Evolutionary conservation across 306 rosid species (phyloP).

Genomic region (Heteromeles arbutifolia): DNA sequence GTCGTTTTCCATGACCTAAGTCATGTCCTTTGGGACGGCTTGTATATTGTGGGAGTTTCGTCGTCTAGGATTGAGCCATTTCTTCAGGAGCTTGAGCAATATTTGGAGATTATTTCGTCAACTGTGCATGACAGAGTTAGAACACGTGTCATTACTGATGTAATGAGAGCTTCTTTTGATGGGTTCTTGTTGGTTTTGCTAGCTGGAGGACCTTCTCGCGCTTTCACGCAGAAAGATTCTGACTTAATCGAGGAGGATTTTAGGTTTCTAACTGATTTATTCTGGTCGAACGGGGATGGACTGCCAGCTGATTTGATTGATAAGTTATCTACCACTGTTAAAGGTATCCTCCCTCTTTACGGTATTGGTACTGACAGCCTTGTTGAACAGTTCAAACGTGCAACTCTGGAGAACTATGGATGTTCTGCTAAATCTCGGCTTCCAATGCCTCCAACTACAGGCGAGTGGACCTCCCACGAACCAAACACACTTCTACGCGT

Average conservation of each 20-base stretch:
- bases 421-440: constrained; percentile 60
- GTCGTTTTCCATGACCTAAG: constrained; percentile 57
- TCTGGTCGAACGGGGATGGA: constrained; percentile 98
- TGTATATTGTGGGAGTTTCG: constrained; percentile 61
- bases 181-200: constrained; percentile 74
- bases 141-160: constrained; percentile 74
- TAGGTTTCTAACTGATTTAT: constrained; percentile 65
- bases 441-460: constrained; percentile 77
- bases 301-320: constrained; percentile 68
- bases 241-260: constrained; percentile 71
- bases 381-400: constrained; percentile 54
- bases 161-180: constrained; percentile 86
- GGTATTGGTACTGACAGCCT: constrained; percentile 40
- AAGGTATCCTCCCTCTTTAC: constrained; percentile 51
- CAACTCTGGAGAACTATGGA: constrained; percentile 41
- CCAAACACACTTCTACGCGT: constrained; percentile 82
- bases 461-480: constrained; percentile 72
- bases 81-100: constrained; percentile 78
- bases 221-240: constrained; percentile 60
- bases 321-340: constrained; percentile 49
- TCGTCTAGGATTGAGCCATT: constrained; percentile 70
- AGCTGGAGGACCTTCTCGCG: constrained; percentile 90
- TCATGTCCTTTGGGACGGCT: constrained; percentile 73
- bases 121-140: constrained; percentile 83
- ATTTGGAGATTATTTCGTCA: constrained; percentile 74